Evolutionary conservation across 192 early-diverging fungal species (phyloP).

Genomic region (Coemansia sp.): DNA sequence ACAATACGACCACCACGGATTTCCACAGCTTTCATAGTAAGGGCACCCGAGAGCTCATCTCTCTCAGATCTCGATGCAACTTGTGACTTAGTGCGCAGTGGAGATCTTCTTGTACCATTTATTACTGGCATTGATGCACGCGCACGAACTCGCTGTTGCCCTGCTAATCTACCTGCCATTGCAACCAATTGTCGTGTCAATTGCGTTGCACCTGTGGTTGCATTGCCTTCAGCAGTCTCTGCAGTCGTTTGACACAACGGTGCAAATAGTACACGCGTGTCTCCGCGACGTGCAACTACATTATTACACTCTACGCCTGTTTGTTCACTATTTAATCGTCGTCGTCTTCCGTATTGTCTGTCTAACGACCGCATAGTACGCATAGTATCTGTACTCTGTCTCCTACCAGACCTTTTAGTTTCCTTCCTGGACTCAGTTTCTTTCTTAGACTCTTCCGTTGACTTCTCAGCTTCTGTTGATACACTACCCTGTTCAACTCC

Average conservation of each 20-base stretch:
- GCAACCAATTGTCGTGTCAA: conserved; percentile 31
- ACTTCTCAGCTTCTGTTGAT: too few species aligned
- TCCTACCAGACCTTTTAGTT: conserved; percentile 22
- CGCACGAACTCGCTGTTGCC: conserved; percentile 21
- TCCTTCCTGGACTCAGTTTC: conserved; percentile 1
- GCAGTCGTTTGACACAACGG: conserved; percentile 24
- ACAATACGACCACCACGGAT: conserved; percentile 51
- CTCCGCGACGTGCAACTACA: conserved; percentile 18
- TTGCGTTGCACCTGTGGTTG: conserved; percentile 13
- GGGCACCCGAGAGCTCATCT: conserved; percentile 44
- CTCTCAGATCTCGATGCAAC: conserved; percentile 9
- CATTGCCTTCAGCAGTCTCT: conserved; percentile 17
- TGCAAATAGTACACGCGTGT: conserved; percentile 42
- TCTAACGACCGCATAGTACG: conserved; percentile 50
- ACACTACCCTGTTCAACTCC: conserved; percentile 3
- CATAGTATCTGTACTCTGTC: conserved; percentile 48
- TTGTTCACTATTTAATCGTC: conserved; percentile 44
- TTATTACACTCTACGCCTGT: conserved; percentile 1
- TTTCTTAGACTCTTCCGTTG: neutral
- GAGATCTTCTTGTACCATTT: conserved; percentile 17
- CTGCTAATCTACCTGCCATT: conserved; percentile 19
- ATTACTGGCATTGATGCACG: conserved; percentile 52
- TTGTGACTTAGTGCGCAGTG: conserved; percentile 43
- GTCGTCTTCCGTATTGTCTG: conserved; percentile 48
- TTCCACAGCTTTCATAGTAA: conserved; percentile 55